Conservation (phyloP, 768 basidiomycete species). For the Boletus sp. region DNA sequence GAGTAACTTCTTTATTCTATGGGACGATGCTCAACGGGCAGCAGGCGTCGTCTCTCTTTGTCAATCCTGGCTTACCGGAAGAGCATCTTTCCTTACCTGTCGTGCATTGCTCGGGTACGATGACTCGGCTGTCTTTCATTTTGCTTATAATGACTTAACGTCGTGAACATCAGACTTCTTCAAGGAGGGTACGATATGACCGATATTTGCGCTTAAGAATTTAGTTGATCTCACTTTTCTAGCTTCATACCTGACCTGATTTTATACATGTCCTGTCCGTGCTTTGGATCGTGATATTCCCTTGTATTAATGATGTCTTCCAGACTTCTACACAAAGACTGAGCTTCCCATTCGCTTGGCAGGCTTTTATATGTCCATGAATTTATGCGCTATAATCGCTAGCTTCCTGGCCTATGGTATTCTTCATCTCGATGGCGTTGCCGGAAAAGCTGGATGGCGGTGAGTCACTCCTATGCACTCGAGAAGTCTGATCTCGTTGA, state of each 20-base stretch:
- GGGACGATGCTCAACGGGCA: not conserved
- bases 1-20: too few relatives aligned
- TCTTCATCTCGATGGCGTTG: too few relatives aligned
- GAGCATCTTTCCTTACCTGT: slow-evolving; percentile 46
- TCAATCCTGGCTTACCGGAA: slow-evolving; percentile 59
- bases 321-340: slow-evolving; percentile 54
- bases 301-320: not conserved
- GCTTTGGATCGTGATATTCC: not conserved
- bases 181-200: slow-evolving; percentile 42
- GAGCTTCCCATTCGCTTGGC: slow-evolving; percentile 32
- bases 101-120: slow-evolving; percentile 29
- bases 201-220: not conserved
- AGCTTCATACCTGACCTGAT: slow-evolving; percentile 61
- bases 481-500: not conserved
- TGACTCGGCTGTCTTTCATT: slow-evolving; percentile 28
- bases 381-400: slow-evolving; percentile 51
- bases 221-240: not conserved
- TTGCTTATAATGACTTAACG: not conserved
- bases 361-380: slow-evolving; percentile 66
- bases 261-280: slow-evolving; percentile 58
- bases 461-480: slow-evolving; percentile 19
- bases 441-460: too few relatives aligned
- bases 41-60: slow-evolving; percentile 28
- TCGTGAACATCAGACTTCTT: slow-evolving; percentile 30
- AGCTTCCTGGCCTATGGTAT: slow-evolving; percentile 39